Percentiles rank a stretch among this genome's conserved stretches.
phyloP scores from a whole-genome alignment of 495 filamentous ascomycete genomes.

The Penicillium fimorum region DNA sequence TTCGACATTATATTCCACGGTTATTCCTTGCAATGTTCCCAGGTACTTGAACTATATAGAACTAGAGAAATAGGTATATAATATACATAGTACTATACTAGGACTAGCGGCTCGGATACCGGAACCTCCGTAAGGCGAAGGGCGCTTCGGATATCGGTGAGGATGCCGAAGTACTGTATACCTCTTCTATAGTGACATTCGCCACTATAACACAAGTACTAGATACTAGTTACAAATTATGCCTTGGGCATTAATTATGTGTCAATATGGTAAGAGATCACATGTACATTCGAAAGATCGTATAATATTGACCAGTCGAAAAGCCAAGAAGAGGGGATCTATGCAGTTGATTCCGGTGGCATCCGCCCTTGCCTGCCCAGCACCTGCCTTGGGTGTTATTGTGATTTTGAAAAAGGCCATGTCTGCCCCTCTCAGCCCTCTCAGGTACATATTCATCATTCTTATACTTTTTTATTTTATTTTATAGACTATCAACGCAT shows the following conservation, averaged over 20 bases:
- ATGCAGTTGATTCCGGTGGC: neutral
- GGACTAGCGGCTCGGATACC: too few species aligned
- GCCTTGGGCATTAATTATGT: neutral
- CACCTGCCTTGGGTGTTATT: neutral
- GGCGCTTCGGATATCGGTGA: too few species aligned
- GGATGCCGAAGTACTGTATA: too few species aligned
- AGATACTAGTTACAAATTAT: neutral
- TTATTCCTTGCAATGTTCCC: too few species aligned
- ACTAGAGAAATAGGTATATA: too few species aligned
- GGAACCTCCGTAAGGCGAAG: too few species aligned
- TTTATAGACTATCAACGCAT: neutral
- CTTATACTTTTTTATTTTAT: constrained; percentile 3
- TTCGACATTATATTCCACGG: too few species aligned
- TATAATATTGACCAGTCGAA: neutral
- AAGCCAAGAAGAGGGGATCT: neutral
- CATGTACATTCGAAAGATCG: neutral
- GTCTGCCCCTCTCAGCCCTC: neutral
- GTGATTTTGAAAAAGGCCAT: neutral
- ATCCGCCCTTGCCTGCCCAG: neutral
- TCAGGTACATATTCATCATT: constrained; percentile 3
- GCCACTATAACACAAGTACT: too few species aligned
- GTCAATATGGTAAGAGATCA: neutral
- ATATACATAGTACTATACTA: too few species aligned
- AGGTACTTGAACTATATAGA: too few species aligned
- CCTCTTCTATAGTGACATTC: too few species aligned